Conservation (phyloP, 1,139 yeast genomes). For the Torulaspora globosa region DNA sequence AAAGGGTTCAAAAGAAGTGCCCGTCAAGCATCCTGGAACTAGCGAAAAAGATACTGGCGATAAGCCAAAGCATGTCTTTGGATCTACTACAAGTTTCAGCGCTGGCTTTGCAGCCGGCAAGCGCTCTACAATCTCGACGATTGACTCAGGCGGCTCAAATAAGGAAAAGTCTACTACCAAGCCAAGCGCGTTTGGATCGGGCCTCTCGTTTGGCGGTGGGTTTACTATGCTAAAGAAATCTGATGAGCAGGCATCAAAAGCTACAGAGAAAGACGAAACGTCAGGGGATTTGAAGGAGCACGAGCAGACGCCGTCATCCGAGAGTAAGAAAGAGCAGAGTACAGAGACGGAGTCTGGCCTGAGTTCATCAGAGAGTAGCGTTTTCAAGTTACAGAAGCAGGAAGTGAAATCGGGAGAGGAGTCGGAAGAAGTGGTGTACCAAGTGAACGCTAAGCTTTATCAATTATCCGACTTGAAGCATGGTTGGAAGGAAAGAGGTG, state of each 20-base stretch:
- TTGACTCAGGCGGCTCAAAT: constrained; percentile 9
- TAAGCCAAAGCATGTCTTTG: constrained; percentile 50
- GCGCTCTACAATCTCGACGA: constrained; percentile 50
- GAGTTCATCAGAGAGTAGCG: constrained; percentile 21
- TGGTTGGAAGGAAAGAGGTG: constrained; percentile 97
- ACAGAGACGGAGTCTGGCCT: constrained; percentile 13
- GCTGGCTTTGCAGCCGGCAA: constrained; percentile 55
- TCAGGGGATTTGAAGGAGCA: constrained; percentile 4
- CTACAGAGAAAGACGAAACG: constrained; percentile 2
- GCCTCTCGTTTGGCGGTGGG: constrained; percentile 36
- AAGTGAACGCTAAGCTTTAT: constrained; percentile 74
- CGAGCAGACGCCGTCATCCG: constrained; percentile 12
- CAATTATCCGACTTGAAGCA: constrained; percentile 57
- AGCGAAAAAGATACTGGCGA: not conserved
- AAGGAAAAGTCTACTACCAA: constrained; percentile 10
- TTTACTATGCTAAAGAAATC: constrained; percentile 30
- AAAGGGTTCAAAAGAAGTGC: constrained; percentile 10
- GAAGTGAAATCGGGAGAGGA: constrained; percentile 86
- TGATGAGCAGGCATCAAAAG: constrained; percentile 7
- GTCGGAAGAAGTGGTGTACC: constrained; percentile 64
- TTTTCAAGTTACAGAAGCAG: constrained; percentile 43
- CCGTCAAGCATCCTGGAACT: constrained; percentile 1
- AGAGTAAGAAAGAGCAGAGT: constrained; percentile 11
- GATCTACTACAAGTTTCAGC: constrained; percentile 53
- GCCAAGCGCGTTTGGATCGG: constrained; percentile 33